Evolutionary conservation across 2,329 filamentous ascomycete species (phyloP), one percentile per base, ranked within the genome.

Genomic region (Diaporthe vexans): DNA sequence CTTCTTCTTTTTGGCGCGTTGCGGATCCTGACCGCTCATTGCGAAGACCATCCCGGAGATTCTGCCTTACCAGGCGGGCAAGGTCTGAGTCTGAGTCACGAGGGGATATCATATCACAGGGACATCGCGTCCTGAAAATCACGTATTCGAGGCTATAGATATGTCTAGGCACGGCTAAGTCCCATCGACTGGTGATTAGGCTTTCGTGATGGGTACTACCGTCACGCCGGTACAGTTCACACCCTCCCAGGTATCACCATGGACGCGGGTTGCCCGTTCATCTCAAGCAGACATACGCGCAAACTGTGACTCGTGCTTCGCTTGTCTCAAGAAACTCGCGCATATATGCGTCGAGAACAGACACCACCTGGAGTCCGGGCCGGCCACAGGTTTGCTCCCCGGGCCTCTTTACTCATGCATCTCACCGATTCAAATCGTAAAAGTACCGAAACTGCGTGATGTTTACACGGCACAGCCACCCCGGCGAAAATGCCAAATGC

Each of bases 341-440:
- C 63, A 48, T 48, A 48, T 48, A 68, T 54, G 29, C 40, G 63
- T 52, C 48, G 63, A 54, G 59, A 68, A 68, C 63, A 68, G 63
- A 68, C 63, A 21, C 48, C 48, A 43, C 40, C 40, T 43, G 21
- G 33, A 68, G 63, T 46, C 17, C 46, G 61, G 29, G 29, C 63
- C 48, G 46, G 63, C 63, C 63, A 54, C 63, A 54, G 48, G 15
- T 54, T 17, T 51, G 17, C 13, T 5, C 43, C 48, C 63, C 46
- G 40, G 63, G 33, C 15, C 15, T 17, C 17, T 52, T 68, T 40
- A 54, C 46, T 54, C 63, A 68, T 54, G 63, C 46, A 54, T 68
- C 63, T 68, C 63, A 70, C 67, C 67, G 67, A 70, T 37, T 29
- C 48, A 40, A 40, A 40, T 54, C 63, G 63, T 68, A 72, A 63